A percentile compares a stretch with the other conserved stretches of the same genome.
phyloP scores from a whole-genome alignment of 495 filamentous ascomycete genomes.

The Penicillium roqueforti region DNA sequence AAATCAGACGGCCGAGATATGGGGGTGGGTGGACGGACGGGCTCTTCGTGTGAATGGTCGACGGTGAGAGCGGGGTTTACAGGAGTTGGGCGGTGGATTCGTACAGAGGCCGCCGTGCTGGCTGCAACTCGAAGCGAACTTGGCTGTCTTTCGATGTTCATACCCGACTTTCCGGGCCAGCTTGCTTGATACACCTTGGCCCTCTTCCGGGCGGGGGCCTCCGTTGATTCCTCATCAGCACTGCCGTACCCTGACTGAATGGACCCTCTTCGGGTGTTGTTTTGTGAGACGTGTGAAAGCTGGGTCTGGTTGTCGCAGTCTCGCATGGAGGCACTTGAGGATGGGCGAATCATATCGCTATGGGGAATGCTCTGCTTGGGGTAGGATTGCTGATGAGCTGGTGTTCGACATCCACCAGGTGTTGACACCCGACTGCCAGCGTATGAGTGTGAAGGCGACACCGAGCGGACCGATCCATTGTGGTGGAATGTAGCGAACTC shows the following conservation, averaged over 20 bases:
- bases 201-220: slow-evolving; percentile 59
- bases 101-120: slow-evolving; percentile 80
- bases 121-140: slow-evolving; percentile 84
- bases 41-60: slow-evolving; percentile 63
- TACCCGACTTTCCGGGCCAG: slow-evolving; percentile 60
- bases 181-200: slow-evolving; percentile 69
- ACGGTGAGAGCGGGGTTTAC: slow-evolving; percentile 48
- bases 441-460: slow-evolving; percentile 38
- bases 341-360: slow-evolving; percentile 41
- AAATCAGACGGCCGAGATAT: slow-evolving; percentile 48
- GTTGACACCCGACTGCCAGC: slow-evolving; percentile 38
- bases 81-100: slow-evolving; percentile 74
- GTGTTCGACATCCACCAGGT: slow-evolving; percentile 28
- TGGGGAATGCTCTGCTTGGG: slow-evolving; percentile 23
- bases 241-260: slow-evolving; percentile 59
- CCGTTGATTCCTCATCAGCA: slow-evolving; percentile 60
- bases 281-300: slow-evolving; percentile 23
- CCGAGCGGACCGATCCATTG: slow-evolving; percentile 32
- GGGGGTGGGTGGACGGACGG: slow-evolving; percentile 78
- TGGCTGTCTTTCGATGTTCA: slow-evolving; percentile 60
- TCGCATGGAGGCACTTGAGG: slow-evolving; percentile 47
- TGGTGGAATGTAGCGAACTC: slow-evolving; percentile 33
- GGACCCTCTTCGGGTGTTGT: slow-evolving; percentile 31
- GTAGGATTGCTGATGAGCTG: slow-evolving; percentile 23
- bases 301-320: slow-evolving; percentile 34